Evolutionary conservation across 2,329 filamentous ascomycete genomes (phyloP).

Genomic region (Aspergillus oerlinghausenensis): DNA sequence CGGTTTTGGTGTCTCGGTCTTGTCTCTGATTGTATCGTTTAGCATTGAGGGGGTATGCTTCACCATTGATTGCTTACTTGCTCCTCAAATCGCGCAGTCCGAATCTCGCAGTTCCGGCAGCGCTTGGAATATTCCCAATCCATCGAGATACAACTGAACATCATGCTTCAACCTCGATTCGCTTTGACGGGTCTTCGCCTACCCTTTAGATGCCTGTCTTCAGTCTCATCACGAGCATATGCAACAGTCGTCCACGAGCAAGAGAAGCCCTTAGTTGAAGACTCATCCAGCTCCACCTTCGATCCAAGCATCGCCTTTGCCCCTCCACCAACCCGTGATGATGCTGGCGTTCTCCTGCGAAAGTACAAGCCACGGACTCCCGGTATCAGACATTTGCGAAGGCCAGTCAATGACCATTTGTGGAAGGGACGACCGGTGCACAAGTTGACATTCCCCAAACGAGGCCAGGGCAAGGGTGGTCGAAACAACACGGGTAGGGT

Average conservation of each 20-base stretch:
- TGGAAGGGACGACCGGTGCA: conserved; percentile 88
- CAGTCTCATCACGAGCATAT: conserved; percentile 48
- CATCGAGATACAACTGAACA: conserved; percentile 5
- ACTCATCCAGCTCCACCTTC: conserved; percentile 33
- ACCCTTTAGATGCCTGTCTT: conserved; percentile 44
- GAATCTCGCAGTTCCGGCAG: not conserved
- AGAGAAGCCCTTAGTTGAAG: conserved; percentile 22
- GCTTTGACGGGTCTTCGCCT: conserved; percentile 50
- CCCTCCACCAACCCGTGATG: conserved; percentile 42
- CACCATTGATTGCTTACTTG: conserved; percentile 6
- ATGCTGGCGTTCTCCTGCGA: conserved; percentile 53
- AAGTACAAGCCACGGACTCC: conserved; percentile 93
- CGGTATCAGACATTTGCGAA: conserved; percentile 82
- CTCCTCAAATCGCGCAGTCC: not conserved
- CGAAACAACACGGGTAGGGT: conserved; percentile 82
- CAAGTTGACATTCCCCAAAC: conserved; percentile 83
- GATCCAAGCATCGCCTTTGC: conserved; percentile 39
- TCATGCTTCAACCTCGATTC: conserved; percentile 65
- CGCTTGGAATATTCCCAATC: not conserved
- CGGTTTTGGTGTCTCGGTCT: not conserved
- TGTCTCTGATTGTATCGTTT: not conserved
- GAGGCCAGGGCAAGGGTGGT: conserved; percentile 87
- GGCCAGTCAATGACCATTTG: conserved; percentile 91
- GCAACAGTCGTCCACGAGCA: conserved; percentile 44
- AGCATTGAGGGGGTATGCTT: conserved; percentile 7